Percentiles rank a stretch among this genome's conserved stretches.
phyloP scores from a whole-genome alignment of 495 filamentous ascomycete genomes.

The Penicillium fimorum region DNA sequence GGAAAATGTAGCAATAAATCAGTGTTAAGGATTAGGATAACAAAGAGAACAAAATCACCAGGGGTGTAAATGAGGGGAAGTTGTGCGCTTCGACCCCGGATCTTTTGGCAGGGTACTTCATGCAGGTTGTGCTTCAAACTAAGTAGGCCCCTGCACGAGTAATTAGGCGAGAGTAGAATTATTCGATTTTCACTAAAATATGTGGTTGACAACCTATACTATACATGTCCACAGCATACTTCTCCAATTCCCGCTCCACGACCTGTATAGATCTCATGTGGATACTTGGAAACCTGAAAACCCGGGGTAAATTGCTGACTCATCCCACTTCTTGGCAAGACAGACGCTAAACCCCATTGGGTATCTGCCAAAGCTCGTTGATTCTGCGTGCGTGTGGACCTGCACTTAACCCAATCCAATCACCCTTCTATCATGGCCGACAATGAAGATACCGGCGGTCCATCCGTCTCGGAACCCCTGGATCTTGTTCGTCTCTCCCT shows the following conservation, averaged over 20 bases:
- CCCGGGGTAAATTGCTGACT: conserved; percentile 26
- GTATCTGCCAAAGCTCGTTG: conserved; percentile 22
- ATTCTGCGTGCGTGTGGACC: conserved; percentile 16
- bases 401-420: conserved; percentile 2
- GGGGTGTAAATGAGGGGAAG: conserved; percentile 13
- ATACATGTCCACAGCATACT: conserved; percentile 2
- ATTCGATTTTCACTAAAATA: background rate
- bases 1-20: background rate
- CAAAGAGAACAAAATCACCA: conserved; percentile 1
- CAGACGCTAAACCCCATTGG: conserved; percentile 20
- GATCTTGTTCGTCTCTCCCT: conserved; percentile 92
- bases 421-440: conserved; percentile 62
- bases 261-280: conserved; percentile 9
- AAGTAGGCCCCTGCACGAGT: conserved; percentile 6
- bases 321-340: background rate
- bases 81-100: conserved; percentile 23
- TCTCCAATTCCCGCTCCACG: background rate
- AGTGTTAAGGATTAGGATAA: background rate
- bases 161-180: background rate
- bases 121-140: conserved; percentile 11
- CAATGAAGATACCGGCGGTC: conserved; percentile 57
- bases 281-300: conserved; percentile 9
- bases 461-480: conserved; percentile 79
- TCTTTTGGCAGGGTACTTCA: conserved; percentile 8
- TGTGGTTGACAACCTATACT: background rate